Evolutionary conservation across 768 basidiomycete species (phyloP).

Genomic region (Tulasnella calospora): DNA sequence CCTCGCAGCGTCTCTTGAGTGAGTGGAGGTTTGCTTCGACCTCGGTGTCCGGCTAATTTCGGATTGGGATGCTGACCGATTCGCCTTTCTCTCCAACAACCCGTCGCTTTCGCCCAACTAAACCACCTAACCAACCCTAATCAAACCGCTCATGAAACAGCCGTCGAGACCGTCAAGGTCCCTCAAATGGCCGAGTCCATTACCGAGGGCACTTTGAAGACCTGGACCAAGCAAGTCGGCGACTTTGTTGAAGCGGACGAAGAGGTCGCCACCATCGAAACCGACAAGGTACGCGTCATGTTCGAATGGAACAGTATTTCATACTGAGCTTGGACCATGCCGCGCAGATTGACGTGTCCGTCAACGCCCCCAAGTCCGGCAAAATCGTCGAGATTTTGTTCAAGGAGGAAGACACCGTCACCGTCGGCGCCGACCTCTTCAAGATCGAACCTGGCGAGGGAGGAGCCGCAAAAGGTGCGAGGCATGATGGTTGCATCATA

Average conservation of each 20-base stretch:
- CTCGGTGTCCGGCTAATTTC: background rate
- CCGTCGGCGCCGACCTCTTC: conserved; percentile 92
- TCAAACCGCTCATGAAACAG: background rate
- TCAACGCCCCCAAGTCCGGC: conserved; percentile 86
- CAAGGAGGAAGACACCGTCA: conserved; percentile 88
- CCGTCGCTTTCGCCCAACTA: background rate
- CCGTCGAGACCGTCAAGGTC: conserved; percentile 79
- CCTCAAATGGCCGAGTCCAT: conserved; percentile 99
- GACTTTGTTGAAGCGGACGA: conserved; percentile 88
- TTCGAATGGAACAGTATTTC: background rate
- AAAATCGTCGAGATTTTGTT: conserved; percentile 82
- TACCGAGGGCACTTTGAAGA: conserved; percentile 92
- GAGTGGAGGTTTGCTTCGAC: background rate
- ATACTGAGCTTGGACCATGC: background rate
- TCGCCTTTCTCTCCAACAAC: background rate
- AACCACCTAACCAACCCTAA: background rate
- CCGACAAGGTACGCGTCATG: conserved; percentile 73
- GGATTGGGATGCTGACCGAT: background rate
- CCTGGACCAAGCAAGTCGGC: conserved; percentile 90
- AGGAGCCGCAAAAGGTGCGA: conserved; percentile 35
- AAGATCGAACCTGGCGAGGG: conserved; percentile 78
- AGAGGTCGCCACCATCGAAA: conserved; percentile 97
- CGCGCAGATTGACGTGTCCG: conserved; percentile 87
- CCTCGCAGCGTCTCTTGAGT: conserved; percentile 20
- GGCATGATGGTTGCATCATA: background rate